These are phyloP conservation scores for Kodamaea fungicola DNA, from an alignment of 1,139 yeast genomes.

Conservation along the genomic window DNA sequence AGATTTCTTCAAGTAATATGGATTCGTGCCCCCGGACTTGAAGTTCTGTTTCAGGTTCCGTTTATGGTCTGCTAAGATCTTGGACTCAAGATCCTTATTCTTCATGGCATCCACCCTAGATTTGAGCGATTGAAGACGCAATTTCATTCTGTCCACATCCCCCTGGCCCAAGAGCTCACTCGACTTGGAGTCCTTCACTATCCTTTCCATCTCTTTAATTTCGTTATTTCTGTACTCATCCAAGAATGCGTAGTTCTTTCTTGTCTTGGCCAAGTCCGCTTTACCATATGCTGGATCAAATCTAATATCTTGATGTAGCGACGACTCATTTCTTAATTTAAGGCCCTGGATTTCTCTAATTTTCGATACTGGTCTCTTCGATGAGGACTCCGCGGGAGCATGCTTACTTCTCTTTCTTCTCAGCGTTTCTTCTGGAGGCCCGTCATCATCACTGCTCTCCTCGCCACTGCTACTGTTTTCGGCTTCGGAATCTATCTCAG, in stretches of 20 bases:
- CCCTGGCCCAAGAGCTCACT: conserved; percentile 35
- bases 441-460: conserved; percentile 19
- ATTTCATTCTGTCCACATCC: conserved; percentile 55
- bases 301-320: conserved; percentile 71
- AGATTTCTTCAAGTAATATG: conserved; percentile 68
- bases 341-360: conserved; percentile 74
- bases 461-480: conserved; percentile 1
- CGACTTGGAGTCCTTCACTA: conserved; percentile 57
- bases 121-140: conserved; percentile 56
- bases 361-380: conserved; percentile 67
- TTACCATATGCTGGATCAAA: conserved; percentile 89
- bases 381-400: conserved; percentile 74
- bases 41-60: conserved; percentile 42
- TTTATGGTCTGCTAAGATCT: conserved; percentile 55
- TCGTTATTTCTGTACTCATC: conserved; percentile 83
- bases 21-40: conserved; percentile 47
- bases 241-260: conserved; percentile 78
- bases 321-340: conserved; percentile 22
- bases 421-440: conserved; percentile 14
- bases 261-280: conserved; percentile 61
- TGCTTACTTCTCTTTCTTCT: conserved; percentile 51
- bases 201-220: conserved; percentile 52
- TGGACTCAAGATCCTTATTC: conserved; percentile 70
- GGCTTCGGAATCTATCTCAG: conserved; percentile 4
- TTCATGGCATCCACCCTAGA: conserved; percentile 76